Conservation (phyloP, 2,329 filamentous ascomycete genomes). For the Neonectria punicea region DNA sequence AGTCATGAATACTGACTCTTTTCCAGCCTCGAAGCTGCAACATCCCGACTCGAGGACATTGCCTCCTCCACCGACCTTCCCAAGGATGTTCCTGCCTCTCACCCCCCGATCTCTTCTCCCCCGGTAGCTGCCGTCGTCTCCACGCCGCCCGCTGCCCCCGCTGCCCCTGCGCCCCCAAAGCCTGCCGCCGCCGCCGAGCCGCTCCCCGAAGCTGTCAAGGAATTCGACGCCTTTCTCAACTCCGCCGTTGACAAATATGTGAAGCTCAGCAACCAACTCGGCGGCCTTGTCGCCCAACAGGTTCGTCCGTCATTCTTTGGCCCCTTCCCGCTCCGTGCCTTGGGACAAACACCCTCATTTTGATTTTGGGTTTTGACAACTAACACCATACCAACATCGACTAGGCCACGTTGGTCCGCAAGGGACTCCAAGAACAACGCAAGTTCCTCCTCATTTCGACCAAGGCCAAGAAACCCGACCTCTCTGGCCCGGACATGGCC, state of each 20-base stretch:
- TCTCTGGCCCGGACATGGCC: constrained; percentile 66
- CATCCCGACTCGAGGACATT: constrained; percentile 95
- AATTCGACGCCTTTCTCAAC: constrained; percentile 84
- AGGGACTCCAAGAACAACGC: constrained; percentile 84
- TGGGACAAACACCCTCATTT: background rate
- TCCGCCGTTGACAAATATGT: constrained; percentile 81
- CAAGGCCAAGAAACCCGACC: constrained; percentile 91
- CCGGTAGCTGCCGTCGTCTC: constrained; percentile 45
- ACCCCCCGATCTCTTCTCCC: constrained; percentile 50
- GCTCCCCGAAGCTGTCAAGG: constrained; percentile 81
- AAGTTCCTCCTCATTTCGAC: constrained; percentile 89
- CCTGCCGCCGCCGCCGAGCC: constrained; percentile 60
- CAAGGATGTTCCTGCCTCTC: constrained; percentile 59
- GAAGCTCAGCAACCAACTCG: constrained; percentile 79
- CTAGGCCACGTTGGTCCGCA: constrained; percentile 63
- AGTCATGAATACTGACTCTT: constrained; percentile 57
- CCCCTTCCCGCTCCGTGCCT: background rate
- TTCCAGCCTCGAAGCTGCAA: constrained; percentile 92
- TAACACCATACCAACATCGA: background rate
- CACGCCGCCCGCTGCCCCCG: constrained; percentile 47
- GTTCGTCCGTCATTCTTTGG: constrained; percentile 55
- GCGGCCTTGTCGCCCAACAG: constrained; percentile 83
- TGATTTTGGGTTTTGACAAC: background rate
- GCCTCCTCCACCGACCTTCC: constrained; percentile 77
- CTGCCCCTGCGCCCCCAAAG: constrained; percentile 48